These are phyloP conservation scores for Diplosphaera chodatii DNA, from an alignment of 139 green algal genomes.

Conservation along the genomic window DNA sequence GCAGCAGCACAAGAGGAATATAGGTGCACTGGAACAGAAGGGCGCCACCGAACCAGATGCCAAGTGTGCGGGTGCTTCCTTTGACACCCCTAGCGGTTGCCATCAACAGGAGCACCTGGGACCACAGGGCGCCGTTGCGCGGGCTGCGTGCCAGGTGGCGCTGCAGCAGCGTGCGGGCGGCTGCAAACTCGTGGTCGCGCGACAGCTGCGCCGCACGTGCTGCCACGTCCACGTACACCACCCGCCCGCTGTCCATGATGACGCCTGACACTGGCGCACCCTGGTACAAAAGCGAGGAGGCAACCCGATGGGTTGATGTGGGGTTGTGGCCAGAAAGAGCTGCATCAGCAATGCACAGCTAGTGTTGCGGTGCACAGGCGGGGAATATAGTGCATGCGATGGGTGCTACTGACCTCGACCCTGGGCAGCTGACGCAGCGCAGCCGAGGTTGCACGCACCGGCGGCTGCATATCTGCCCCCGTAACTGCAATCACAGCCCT, in stretches of 20 bases:
- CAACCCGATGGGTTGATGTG: too few species aligned
- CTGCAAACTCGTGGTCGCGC: neutral
- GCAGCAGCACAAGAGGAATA: too few species aligned
- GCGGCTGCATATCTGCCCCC: neutral
- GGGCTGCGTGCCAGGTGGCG: neutral
- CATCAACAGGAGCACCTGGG: too few species aligned
- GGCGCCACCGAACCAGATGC: too few species aligned
- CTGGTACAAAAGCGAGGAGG: neutral
- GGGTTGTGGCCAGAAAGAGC: too few species aligned
- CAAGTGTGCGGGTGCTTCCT: too few species aligned
- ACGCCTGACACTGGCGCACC: neutral
- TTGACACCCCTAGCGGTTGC: too few species aligned
- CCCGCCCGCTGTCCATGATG: neutral
- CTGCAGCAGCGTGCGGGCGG: neutral
- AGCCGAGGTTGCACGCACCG: neutral
- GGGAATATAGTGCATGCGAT: too few species aligned
- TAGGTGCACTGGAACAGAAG: too few species aligned
- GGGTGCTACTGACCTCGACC: neutral
- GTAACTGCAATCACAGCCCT: conserved; percentile 2
- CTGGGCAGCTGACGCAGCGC: neutral
- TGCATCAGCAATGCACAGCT: too few species aligned
- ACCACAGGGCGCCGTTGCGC: neutral
- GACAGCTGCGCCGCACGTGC: neutral
- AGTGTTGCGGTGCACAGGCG: too few species aligned
- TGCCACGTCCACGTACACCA: neutral